A percentile compares a stretch with the other conserved stretches of the same genome.
Evolutionary conservation across 2,329 filamentous ascomycete genomes (phyloP).

Genomic region (Aotearoamyces nothofagi): DNA sequence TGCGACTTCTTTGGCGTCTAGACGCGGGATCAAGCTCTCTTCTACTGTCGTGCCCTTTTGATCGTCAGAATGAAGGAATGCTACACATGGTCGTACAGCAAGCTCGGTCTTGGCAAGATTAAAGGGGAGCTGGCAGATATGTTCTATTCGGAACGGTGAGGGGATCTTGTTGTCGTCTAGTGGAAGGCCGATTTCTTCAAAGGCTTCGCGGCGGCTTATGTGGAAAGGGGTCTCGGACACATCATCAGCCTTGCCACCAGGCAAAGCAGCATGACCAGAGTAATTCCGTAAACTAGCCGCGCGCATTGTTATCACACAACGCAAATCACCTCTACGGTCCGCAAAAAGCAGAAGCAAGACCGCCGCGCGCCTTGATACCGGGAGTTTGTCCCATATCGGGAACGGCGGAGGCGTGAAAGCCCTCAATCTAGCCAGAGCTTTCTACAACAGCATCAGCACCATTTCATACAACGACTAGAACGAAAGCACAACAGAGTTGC

Average conservation of each 20-base stretch:
- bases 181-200: conserved; percentile 85
- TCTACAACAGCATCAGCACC: too few species aligned
- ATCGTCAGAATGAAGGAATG: conserved; percentile 50
- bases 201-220: conserved; percentile 79
- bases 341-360: conserved; percentile 82
- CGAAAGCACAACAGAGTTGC: too few species aligned
- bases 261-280: conserved; percentile 79
- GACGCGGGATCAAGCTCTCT: conserved; percentile 58
- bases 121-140: conserved; percentile 71
- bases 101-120: conserved; percentile 60
- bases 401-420: conserved; percentile 46
- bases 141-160: conserved; percentile 67
- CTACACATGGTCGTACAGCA: conserved; percentile 61
- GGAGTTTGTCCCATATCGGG: conserved; percentile 44
- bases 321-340: conserved; percentile 64
- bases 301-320: conserved; percentile 54
- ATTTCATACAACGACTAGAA: too few species aligned
- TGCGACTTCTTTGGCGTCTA: conserved; percentile 83
- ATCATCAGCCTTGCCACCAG: conserved; percentile 57
- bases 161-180: conserved; percentile 54
- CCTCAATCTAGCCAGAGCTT: conserved; percentile 37
- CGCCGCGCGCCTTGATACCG: conserved; percentile 58
- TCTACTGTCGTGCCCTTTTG: conserved; percentile 31
- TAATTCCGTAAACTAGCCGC: conserved; percentile 47
- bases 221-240: conserved; percentile 49